Evolutionary conservation across 139 green algal genomes (phyloP).

Genomic region (Asterochloris sp.): DNA sequence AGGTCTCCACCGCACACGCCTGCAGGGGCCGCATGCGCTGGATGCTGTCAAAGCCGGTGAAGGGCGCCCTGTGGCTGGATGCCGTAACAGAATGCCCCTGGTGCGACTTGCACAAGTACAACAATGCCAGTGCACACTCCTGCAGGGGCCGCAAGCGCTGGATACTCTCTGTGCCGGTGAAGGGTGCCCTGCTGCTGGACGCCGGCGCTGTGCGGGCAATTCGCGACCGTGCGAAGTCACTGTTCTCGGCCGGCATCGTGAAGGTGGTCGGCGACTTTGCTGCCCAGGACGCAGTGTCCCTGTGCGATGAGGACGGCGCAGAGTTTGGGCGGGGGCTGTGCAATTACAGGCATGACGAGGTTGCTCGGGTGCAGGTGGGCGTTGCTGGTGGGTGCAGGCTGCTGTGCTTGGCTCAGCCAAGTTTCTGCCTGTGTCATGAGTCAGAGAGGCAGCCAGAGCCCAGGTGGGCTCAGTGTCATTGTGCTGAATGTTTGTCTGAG

Average conservation of each 20-base stretch:
- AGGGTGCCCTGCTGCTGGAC: conserved; percentile 68
- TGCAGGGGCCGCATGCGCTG: conserved; percentile 75
- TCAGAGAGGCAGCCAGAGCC: too few relatives aligned
- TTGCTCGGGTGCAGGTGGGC: conserved; percentile 35
- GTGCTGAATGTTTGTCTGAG: too few relatives aligned
- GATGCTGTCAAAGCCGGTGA: conserved; percentile 70
- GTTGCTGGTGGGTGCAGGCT: neutral
- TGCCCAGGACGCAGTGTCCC: conserved; percentile 62
- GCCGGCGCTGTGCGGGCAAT: conserved; percentile 70
- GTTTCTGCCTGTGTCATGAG: too few relatives aligned
- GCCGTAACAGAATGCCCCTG: conserved; percentile 40
- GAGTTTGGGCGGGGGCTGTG: conserved; percentile 81
- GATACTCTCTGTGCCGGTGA: conserved; percentile 71
- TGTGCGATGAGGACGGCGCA: conserved; percentile 61
- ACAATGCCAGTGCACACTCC: too few relatives aligned
- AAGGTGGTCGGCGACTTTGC: conserved; percentile 53
- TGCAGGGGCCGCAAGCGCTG: conserved; percentile 78
- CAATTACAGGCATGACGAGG: conserved; percentile 67
- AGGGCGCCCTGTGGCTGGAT: conserved; percentile 68
- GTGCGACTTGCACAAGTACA: too few relatives aligned
- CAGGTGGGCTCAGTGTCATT: too few relatives aligned
- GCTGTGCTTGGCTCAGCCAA: neutral
- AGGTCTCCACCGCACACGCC: too few relatives aligned
- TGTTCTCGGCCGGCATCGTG: conserved; percentile 79
- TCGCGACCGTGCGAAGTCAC: conserved; percentile 57